Percentiles rank a stretch among this genome's conserved stretches.
Conservation (phyloP, 129 eudicot species). For the Chrysanthemum makinoi region DNA sequence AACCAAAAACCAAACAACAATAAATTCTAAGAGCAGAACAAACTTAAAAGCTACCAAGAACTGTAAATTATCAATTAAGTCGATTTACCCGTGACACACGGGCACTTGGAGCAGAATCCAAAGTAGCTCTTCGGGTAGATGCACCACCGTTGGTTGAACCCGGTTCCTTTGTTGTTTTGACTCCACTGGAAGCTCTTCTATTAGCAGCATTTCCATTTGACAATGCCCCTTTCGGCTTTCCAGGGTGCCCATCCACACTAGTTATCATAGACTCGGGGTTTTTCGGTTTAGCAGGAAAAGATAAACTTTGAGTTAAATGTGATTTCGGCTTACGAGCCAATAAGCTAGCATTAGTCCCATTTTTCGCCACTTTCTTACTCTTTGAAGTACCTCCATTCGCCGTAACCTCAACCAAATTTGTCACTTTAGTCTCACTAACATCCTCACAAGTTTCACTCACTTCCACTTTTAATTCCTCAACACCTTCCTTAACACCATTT, state of each 20-base stretch:
- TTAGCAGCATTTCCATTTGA: constrained; percentile 35
- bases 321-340: constrained; percentile 40
- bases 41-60: constrained; percentile 6
- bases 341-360: constrained; percentile 32
- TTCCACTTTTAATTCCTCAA: constrained; percentile 31
- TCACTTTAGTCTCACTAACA: constrained; percentile 32
- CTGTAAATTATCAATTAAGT: not conserved
- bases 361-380: constrained; percentile 38
- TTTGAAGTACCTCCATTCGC: constrained; percentile 36
- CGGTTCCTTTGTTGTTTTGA: constrained; percentile 44
- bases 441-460: constrained; percentile 37
- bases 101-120: constrained; percentile 35
- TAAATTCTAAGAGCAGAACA: not conserved
- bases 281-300: constrained; percentile 61
- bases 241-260: constrained; percentile 61
- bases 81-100: constrained; percentile 46
- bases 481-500: constrained; percentile 33
- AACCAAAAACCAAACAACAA: constrained; percentile 28
- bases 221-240: constrained; percentile 38
- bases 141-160: constrained; percentile 18
- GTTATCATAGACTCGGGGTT: constrained; percentile 40
- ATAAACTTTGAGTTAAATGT: constrained; percentile 56
- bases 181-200: constrained; percentile 45
- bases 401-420: constrained; percentile 26
- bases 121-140: constrained; percentile 37